These are phyloP conservation scores for Trichophyton verrucosum DNA, from an alignment of 2,329 filamentous ascomycete genomes.

Conservation along the genomic window DNA sequence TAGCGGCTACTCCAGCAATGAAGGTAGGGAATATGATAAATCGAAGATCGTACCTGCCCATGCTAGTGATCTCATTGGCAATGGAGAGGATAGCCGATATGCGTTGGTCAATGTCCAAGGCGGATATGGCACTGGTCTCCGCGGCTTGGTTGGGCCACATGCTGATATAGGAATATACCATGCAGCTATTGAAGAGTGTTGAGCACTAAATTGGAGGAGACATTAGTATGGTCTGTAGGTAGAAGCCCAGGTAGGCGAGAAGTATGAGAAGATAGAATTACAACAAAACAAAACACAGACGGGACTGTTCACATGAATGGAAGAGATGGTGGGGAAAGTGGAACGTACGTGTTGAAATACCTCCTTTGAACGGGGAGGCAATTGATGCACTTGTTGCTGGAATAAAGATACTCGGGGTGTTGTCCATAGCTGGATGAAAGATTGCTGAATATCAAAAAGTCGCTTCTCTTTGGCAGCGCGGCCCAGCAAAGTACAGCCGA, in stretches of 20 bases:
- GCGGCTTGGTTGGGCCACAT: conserved; percentile 40
- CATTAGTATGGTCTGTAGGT: conserved; percentile 6
- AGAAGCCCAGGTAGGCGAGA: neutral
- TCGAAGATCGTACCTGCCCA: conserved; percentile 30
- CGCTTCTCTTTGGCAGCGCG: conserved; percentile 22
- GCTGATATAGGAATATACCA: conserved; percentile 43
- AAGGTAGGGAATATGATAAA: conserved; percentile 44
- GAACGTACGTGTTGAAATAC: conserved; percentile 36
- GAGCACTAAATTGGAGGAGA: conserved; percentile 21
- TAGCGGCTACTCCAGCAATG: conserved; percentile 38
- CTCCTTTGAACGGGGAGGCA: conserved; percentile 26
- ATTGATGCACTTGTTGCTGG: conserved; percentile 24
- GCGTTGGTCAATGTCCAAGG: conserved; percentile 35
- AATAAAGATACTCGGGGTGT: conserved; percentile 26
- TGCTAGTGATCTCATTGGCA: conserved; percentile 29
- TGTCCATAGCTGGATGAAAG: conserved; percentile 28
- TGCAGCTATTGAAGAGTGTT: conserved; percentile 38
- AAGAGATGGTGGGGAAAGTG: too few relatives aligned
- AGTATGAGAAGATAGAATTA: neutral
- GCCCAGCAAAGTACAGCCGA: conserved; percentile 11
- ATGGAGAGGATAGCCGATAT: conserved; percentile 35
- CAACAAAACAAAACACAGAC: neutral
- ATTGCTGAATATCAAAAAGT: conserved; percentile 26
- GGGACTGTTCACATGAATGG: neutral
- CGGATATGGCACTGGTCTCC: conserved; percentile 26